A percentile compares a stretch with the other conserved stretches of the same genome.
These are phyloP conservation scores for Trametes elegans DNA, from an alignment of 768 basidiomycete genomes.

Conservation along the genomic window DNA sequence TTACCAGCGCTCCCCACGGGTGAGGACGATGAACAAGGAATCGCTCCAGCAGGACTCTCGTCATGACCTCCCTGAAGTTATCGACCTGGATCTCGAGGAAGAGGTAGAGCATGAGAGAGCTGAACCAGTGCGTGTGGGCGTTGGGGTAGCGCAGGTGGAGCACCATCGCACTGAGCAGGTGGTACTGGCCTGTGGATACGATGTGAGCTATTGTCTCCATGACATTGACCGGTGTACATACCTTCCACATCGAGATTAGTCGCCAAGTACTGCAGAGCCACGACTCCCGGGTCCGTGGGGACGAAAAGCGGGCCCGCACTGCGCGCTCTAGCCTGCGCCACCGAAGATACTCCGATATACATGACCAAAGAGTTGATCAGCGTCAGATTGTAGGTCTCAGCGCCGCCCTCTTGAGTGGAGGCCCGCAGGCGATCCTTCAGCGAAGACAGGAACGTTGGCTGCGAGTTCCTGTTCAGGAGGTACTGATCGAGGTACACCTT, in stretches of 20 bases:
- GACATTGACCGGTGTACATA: conserved; percentile 34
- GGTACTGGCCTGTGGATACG: conserved; percentile 76
- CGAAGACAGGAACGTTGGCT: conserved; percentile 66
- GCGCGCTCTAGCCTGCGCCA: conserved; percentile 83
- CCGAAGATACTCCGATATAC: conserved; percentile 92
- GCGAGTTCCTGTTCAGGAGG: conserved; percentile 69
- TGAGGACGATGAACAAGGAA: conserved; percentile 94
- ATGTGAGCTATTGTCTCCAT: neutral
- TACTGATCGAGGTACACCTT: conserved; percentile 80
- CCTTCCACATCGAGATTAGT: conserved; percentile 89
- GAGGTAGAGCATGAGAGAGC: conserved; percentile 82
- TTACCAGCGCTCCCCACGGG: conserved; percentile 92
- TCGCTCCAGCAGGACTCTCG: conserved; percentile 88
- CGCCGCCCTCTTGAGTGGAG: conserved; percentile 43
- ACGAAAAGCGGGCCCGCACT: conserved; percentile 83
- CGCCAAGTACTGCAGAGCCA: conserved; percentile 79
- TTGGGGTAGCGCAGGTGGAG: conserved; percentile 97
- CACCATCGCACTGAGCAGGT: conserved; percentile 88
- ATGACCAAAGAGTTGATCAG: conserved; percentile 93
- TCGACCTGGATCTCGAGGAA: conserved; percentile 80
- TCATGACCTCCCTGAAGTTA: conserved; percentile 77
- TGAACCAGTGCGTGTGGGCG: conserved; percentile 98
- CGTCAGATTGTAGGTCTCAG: conserved; percentile 79
- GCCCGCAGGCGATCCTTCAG: conserved; percentile 74
- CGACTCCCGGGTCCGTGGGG: conserved; percentile 78